These are phyloP conservation scores for Hymenoscyphus fraxineus DNA, from an alignment of 2,329 filamentous ascomycete genomes.

Conservation along the genomic window DNA sequence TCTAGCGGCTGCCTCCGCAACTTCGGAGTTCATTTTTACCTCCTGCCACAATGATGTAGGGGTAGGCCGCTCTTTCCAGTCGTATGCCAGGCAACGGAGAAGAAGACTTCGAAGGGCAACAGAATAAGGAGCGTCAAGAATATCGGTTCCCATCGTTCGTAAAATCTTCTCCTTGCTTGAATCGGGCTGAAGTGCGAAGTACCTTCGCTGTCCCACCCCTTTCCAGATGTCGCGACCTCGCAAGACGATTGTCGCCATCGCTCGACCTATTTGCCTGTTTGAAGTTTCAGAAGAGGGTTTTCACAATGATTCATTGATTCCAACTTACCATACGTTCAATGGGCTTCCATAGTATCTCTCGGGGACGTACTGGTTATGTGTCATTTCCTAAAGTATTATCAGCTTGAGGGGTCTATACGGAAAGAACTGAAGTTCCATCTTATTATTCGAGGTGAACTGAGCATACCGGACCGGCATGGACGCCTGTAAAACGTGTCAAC, in stretches of 20 bases:
- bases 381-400: background rate
- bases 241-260: background rate
- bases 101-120: background rate
- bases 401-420: background rate
- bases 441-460: background rate
- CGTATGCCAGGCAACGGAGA: background rate
- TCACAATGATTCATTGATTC: background rate
- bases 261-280: background rate
- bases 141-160: background rate
- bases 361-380: background rate
- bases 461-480: background rate
- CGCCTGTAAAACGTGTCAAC: background rate
- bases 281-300: background rate
- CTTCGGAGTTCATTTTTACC: background rate
- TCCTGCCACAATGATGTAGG: background rate
- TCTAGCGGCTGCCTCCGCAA: background rate
- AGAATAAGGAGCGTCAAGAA: constrained; percentile 3
- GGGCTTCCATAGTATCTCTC: background rate
- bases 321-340: background rate
- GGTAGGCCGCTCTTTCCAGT: background rate
- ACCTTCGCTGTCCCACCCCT: background rate
- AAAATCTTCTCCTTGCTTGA: background rate
- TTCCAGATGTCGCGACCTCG: background rate
- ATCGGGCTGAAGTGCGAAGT: background rate
- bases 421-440: background rate